Evolutionary conservation across 1,284 basidiomycete genomes (phyloP).

Genomic region (Mycosarcoma maydis): DNA sequence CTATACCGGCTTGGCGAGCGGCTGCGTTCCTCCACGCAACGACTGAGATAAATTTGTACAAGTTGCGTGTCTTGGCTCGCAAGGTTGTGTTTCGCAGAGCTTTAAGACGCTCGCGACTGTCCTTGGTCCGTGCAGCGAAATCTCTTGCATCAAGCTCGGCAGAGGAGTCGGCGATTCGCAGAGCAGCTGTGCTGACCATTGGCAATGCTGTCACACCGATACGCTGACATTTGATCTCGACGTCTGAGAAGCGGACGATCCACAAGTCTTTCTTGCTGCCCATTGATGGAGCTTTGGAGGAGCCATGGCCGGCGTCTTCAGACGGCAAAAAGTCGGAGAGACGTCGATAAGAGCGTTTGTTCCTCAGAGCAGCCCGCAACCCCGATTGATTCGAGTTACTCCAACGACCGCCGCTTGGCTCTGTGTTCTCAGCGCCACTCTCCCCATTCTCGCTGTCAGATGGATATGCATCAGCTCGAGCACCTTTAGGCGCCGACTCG

Average conservation of each 20-base stretch:
- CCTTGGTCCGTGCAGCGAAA: conserved; percentile 51
- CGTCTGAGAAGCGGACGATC: conserved; percentile 94
- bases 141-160: conserved; percentile 19
- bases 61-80: conserved; percentile 56
- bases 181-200: conserved; percentile 73
- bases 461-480: background rate
- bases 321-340: conserved; percentile 54
- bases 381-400: conserved; percentile 24
- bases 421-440: conserved; percentile 23
- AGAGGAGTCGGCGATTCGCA: conserved; percentile 6
- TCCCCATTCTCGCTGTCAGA: conserved; percentile 40
- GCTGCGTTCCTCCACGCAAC: conserved; percentile 46
- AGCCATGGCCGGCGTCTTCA: conserved; percentile 9
- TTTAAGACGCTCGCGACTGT: conserved; percentile 57
- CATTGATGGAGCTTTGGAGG: conserved; percentile 59
- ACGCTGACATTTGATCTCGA: conserved; percentile 88
- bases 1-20: conserved; percentile 1
- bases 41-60: conserved; percentile 58
- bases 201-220: conserved; percentile 88
- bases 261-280: conserved; percentile 79
- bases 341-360: conserved; percentile 57
- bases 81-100: conserved; percentile 56
- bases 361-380: conserved; percentile 49
- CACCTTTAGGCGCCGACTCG: conserved; percentile 50
- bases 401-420: conserved; percentile 7